Evolutionary conservation across 495 filamentous ascomycete genomes (phyloP).

Genomic region (Evernia prunastri): DNA sequence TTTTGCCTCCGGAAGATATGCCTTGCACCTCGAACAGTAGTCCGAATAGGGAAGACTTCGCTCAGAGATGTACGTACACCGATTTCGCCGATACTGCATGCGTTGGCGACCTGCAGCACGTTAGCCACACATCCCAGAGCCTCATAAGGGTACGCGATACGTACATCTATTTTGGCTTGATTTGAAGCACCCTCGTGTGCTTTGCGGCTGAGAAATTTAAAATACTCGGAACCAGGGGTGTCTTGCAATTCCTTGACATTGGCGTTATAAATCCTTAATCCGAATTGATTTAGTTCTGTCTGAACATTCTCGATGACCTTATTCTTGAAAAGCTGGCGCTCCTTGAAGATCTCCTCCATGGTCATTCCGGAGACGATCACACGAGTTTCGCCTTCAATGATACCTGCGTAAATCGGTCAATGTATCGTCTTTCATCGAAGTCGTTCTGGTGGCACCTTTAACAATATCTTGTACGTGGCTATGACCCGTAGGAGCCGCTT

Average conservation of each 20-base stretch:
- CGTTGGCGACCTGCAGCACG: no score
- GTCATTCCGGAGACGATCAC: slow-evolving; percentile 73
- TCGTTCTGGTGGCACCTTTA: slow-evolving; percentile 40
- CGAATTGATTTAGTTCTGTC: slow-evolving; percentile 66
- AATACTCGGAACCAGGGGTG: slow-evolving; percentile 68
- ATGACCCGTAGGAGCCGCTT: slow-evolving; percentile 34
- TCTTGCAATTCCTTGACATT: slow-evolving; percentile 82
- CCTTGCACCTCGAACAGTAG: not conserved
- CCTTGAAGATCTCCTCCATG: slow-evolving; percentile 81
- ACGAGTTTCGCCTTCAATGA: slow-evolving; percentile 80
- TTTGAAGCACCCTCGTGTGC: slow-evolving; percentile 78
- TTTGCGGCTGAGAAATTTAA: slow-evolving; percentile 69
- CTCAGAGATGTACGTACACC: slow-evolving; percentile 34
- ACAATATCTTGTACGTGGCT: slow-evolving; percentile 76
- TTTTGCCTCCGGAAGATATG: not conserved
- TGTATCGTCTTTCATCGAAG: not conserved
- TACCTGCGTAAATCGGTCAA: slow-evolving; percentile 33
- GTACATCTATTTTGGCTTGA: slow-evolving; percentile 70
- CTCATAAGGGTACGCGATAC: no score
- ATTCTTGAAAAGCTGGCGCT: slow-evolving; percentile 71
- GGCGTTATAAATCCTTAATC: slow-evolving; percentile 64
- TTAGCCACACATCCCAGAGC: no score
- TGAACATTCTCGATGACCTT: slow-evolving; percentile 74
- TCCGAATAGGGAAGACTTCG: not conserved
- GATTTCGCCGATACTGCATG: slow-evolving; percentile 68